Conservation (phyloP, 371 early-diverging fungal genomes). For the Funneliformis caledonium region DNA sequence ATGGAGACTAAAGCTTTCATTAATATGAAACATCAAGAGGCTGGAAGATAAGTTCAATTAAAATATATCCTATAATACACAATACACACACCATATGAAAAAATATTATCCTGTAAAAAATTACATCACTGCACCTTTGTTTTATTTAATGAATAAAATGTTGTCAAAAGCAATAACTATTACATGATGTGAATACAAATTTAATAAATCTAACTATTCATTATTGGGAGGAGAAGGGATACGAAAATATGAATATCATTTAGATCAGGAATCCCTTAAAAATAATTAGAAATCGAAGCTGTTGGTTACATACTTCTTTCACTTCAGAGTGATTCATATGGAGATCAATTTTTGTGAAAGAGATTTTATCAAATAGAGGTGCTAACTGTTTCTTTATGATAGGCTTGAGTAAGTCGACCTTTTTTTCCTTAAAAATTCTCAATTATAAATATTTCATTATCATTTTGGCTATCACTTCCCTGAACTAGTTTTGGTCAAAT, state of each 20-base stretch:
- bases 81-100: no score
- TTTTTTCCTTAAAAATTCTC: neutral
- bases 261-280: neutral
- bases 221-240: neutral
- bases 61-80: no score
- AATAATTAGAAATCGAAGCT: neutral
- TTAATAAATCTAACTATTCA: no score
- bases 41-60: no score
- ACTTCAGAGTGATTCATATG: neutral
- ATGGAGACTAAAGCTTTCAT: no score
- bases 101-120: no score
- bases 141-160: no score
- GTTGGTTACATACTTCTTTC: neutral
- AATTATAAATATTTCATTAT: neutral
- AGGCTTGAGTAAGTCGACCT: neutral
- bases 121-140: no score
- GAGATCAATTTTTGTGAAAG: neutral
- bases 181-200: no score
- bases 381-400: neutral
- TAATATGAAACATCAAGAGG: no score
- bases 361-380: neutral
- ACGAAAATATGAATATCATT: constrained; percentile 5
- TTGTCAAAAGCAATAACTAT: no score
- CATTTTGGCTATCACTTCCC: neutral
- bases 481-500: no score